Conservation (phyloP, 495 filamentous ascomycete species). For the Thermochaetoides thermophila region DNA sequence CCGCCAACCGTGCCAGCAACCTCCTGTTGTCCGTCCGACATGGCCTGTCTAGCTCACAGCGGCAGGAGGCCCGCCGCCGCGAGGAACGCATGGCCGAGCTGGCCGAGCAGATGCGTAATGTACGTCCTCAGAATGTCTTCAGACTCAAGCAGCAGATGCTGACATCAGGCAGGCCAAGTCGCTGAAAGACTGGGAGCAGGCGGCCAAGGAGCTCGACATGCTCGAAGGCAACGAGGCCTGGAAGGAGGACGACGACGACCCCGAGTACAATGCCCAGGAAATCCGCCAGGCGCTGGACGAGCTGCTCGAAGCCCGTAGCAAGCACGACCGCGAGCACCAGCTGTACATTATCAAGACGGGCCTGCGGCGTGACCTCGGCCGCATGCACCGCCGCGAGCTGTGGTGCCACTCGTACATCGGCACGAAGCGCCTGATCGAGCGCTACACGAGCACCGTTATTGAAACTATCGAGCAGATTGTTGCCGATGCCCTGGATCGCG, state of each 20-base stretch:
- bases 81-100: slow-evolving; percentile 51
- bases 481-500: slow-evolving; percentile 42
- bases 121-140: slow-evolving; percentile 9
- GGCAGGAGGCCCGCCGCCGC: too few relatives aligned
- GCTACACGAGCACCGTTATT: slow-evolving; percentile 66
- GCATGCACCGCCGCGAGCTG: slow-evolving; percentile 69
- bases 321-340: slow-evolving; percentile 57
- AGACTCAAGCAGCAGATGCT: neutral
- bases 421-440: slow-evolving; percentile 75
- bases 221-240: slow-evolving; percentile 71
- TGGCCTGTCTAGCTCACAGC: too few relatives aligned
- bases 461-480: slow-evolving; percentile 57
- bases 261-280: slow-evolving; percentile 56
- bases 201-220: slow-evolving; percentile 63
- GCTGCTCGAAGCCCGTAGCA: slow-evolving; percentile 60
- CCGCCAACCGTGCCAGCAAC: too few relatives aligned
- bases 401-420: slow-evolving; percentile 78
- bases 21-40: too few relatives aligned
- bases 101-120: slow-evolving; percentile 45
- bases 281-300: slow-evolving; percentile 54
- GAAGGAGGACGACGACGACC: slow-evolving; percentile 56
- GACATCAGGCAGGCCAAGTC: slow-evolving; percentile 38
- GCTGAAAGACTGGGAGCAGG: slow-evolving; percentile 48
- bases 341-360: slow-evolving; percentile 68
- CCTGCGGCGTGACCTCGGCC: slow-evolving; percentile 65